Conservation (phyloP, 108 stramenopile species). For the Nitzschia sp. region DNA sequence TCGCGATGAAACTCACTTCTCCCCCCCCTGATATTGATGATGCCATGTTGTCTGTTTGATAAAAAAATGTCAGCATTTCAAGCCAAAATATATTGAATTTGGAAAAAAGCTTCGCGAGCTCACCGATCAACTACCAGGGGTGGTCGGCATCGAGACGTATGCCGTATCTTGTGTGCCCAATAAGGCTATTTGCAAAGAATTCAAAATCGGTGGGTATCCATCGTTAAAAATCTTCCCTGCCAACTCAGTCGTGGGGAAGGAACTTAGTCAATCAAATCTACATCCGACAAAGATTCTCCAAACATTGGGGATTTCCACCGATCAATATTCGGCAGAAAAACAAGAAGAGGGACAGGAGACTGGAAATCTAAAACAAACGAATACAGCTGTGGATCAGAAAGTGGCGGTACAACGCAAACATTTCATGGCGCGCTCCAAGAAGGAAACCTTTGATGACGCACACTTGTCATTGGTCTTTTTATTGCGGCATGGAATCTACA, state of each 20-base stretch:
- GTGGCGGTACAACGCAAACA: slow-evolving; percentile 5
- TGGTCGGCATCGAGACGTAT: slow-evolving; percentile 42
- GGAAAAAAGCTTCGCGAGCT: slow-evolving; percentile 35
- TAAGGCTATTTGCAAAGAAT: slow-evolving; percentile 48
- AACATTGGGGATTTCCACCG: slow-evolving; percentile 24
- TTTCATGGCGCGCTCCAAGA: slow-evolving; percentile 47
- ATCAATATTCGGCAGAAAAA: background rate
- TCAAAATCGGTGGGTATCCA: slow-evolving; percentile 59
- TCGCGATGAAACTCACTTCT: background rate
- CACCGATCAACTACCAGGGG: background rate
- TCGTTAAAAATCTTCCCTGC: slow-evolving; percentile 46
- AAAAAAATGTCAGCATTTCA: slow-evolving; percentile 62
- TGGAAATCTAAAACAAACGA: background rate
- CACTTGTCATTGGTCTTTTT: slow-evolving; percentile 69
- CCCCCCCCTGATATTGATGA: background rate
- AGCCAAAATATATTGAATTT: slow-evolving; percentile 59
- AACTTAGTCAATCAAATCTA: slow-evolving; percentile 7
- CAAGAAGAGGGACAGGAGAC: background rate
- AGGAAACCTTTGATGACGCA: slow-evolving; percentile 56
- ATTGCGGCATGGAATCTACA: slow-evolving; percentile 51
- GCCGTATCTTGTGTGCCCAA: slow-evolving; percentile 71
- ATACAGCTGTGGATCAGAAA: background rate
- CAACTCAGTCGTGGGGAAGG: slow-evolving; percentile 25
- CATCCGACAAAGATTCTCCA: slow-evolving; percentile 27
- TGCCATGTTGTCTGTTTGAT: slow-evolving; percentile 62